Percentiles rank a stretch among this genome's conserved stretches.
phyloP scores from a whole-genome alignment of 345 rosid genomes.

The Pelargonium nanum region DNA sequence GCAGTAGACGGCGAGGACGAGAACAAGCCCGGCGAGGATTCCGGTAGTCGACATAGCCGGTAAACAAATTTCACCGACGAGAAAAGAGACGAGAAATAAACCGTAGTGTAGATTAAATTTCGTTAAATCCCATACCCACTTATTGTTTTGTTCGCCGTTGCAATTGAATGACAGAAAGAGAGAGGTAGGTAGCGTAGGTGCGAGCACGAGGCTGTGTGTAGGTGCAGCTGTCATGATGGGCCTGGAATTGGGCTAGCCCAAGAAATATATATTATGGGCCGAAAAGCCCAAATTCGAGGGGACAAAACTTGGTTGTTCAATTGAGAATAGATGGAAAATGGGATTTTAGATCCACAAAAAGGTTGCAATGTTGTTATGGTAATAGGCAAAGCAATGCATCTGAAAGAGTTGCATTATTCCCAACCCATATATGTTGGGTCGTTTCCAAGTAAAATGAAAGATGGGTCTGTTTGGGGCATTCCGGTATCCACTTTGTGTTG shows the following conservation, averaged over 20 bases:
- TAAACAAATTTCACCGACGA: neutral
- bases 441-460: neutral
- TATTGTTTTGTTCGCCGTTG: neutral
- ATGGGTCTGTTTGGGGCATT: neutral
- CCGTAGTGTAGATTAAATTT: too few species aligned
- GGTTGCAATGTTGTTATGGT: too few species aligned
- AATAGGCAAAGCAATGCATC: too few species aligned
- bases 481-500: neutral
- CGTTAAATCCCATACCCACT: neutral
- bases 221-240: neutral
- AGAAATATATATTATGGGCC: too few species aligned
- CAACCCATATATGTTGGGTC: neutral
- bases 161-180: neutral
- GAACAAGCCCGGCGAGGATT: slow-evolving; percentile 28
- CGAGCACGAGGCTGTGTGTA: neutral
- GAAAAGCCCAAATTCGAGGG: too few species aligned
- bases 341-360: too few species aligned
- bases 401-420: too few species aligned
- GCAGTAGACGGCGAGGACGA: slow-evolving; percentile 62
- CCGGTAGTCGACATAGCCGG: slow-evolving; percentile 22
- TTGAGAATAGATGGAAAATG: too few species aligned
- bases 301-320: too few species aligned
- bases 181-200: neutral
- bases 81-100: too few species aligned
- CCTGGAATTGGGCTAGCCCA: too few species aligned